Conservation (phyloP, 2,329 filamentous ascomycete species). For the Trichoderma koningii region DNA sequence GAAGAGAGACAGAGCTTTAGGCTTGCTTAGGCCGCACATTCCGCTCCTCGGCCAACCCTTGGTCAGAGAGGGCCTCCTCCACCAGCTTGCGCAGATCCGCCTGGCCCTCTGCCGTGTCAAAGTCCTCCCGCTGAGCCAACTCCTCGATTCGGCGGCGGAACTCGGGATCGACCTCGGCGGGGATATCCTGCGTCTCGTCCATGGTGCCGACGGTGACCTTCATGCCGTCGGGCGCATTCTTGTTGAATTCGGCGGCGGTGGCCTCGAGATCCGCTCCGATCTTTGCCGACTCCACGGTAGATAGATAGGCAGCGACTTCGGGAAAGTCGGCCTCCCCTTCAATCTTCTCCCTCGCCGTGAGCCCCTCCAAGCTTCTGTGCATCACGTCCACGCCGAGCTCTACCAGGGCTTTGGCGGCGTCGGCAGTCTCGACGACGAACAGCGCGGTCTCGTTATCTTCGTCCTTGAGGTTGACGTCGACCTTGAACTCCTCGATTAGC, state of each 20-base stretch:
- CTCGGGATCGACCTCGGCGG: conserved; percentile 72
- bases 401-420: conserved; percentile 75
- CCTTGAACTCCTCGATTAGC: conserved; percentile 74
- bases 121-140: conserved; percentile 79
- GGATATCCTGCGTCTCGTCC: conserved; percentile 61
- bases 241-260: conserved; percentile 35
- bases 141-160: conserved; percentile 87
- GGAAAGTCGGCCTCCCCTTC: conserved; percentile 76
- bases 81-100: conserved; percentile 76
- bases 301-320: conserved; percentile 72
- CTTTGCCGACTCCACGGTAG: conserved; percentile 36
- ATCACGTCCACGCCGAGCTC: conserved; percentile 72
- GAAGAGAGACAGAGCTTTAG: conserved; percentile 39
- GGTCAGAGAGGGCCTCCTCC: conserved; percentile 73
- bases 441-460: conserved; percentile 94
- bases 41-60: conserved; percentile 63
- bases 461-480: conserved; percentile 79
- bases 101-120: conserved; percentile 79
- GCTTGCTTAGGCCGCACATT: conserved; percentile 64
- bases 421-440: conserved; percentile 82
- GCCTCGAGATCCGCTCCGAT: conserved; percentile 37
- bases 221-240: conserved; percentile 69
- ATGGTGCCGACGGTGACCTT: conserved; percentile 77
- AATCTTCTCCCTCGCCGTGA: conserved; percentile 81
- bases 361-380: conserved; percentile 70